Evolutionary conservation across 257 asterid genomes (phyloP).

Genomic region (Solanum chiquidenum): DNA sequence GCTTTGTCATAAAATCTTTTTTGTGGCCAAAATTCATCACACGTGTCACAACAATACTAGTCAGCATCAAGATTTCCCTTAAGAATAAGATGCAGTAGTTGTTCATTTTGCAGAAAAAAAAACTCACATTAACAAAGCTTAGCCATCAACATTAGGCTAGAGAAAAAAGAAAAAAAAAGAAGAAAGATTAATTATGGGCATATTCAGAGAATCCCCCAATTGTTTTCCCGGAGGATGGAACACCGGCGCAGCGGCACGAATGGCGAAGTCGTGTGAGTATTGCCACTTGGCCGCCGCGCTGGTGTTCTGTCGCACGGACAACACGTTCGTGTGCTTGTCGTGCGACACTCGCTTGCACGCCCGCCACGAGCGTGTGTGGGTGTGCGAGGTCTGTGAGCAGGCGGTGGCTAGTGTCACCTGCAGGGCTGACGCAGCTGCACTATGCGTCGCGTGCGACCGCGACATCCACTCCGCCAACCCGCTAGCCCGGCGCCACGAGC

Average conservation of each 20-base stretch:
- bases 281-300: constrained; percentile 60
- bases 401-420: constrained; percentile 64
- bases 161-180: not conserved
- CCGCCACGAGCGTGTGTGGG: constrained; percentile 66
- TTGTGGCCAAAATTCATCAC: constrained; percentile 33
- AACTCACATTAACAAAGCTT: not conserved
- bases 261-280: constrained; percentile 56
- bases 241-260: not conserved
- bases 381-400: constrained; percentile 83
- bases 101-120: constrained; percentile 1
- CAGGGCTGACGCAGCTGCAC: constrained; percentile 75
- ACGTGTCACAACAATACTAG: constrained; percentile 44
- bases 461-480: constrained; percentile 85
- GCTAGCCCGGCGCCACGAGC: constrained; percentile 69
- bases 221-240: constrained; percentile 27
- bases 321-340: constrained; percentile 48
- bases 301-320: constrained; percentile 56
- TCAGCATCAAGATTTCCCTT: constrained; percentile 23
- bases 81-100: constrained; percentile 15
- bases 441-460: constrained; percentile 62
- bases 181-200: constrained; percentile 5
- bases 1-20: constrained; percentile 20
- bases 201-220: constrained; percentile 13
- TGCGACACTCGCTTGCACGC: constrained; percentile 55
- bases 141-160: not conserved